Percentiles rank a stretch among this genome's conserved stretches.
Conservation (phyloP, 495 filamentous ascomycete species). For the Glutinoglossum americanum region DNA sequence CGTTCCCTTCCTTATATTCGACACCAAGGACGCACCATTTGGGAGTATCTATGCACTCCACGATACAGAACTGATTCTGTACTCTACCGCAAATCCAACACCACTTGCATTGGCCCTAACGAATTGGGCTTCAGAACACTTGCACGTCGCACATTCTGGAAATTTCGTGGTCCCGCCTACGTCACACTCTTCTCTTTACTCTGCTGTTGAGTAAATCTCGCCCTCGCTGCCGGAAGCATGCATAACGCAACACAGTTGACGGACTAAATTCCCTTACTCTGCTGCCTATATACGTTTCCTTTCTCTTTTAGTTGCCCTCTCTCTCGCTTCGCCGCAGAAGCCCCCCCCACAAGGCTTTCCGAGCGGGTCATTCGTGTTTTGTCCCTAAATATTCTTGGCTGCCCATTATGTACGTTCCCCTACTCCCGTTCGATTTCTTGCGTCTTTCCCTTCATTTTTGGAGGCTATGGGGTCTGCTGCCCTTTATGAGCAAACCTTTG, state of each 20-base stretch:
- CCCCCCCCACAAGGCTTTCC: neutral
- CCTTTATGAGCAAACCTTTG: neutral
- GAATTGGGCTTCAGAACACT: neutral
- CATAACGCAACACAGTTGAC: neutral
- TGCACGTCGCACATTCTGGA: neutral
- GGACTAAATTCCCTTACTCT: neutral
- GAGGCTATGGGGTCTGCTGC: neutral
- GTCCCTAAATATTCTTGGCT: constrained; percentile 1
- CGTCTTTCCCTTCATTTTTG: neutral
- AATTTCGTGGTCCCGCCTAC: neutral
- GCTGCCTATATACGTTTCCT: neutral
- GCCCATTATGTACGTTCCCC: constrained; percentile 2
- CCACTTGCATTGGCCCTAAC: neutral
- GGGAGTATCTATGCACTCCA: neutral
- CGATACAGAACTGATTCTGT: neutral
- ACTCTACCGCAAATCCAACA: neutral
- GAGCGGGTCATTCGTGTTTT: neutral
- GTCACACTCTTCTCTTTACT: neutral
- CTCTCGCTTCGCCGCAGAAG: constrained; percentile 1
- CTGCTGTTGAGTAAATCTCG: neutral
- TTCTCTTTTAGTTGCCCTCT: constrained; percentile 1
- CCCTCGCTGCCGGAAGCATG: neutral
- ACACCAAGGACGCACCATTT: neutral
- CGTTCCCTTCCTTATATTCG: neutral
- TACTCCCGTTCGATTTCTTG: neutral